These are phyloP conservation scores for Linum trigynum DNA, from an alignment of 345 rosid species.

Conservation along the genomic window DNA sequence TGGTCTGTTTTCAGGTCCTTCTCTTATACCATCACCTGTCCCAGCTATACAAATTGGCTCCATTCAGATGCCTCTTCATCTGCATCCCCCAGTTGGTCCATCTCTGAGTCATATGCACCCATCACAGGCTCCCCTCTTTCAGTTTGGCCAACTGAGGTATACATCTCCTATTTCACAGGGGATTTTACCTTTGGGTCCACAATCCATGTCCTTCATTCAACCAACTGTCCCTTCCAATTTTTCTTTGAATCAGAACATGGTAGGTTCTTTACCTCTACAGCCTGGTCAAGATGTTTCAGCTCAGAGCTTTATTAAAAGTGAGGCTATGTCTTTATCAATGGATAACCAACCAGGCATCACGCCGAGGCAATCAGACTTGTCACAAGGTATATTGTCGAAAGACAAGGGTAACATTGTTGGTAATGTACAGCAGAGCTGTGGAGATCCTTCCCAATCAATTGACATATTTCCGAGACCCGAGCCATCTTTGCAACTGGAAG, in stretches of 20 bases:
- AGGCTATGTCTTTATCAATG: conserved; percentile 23
- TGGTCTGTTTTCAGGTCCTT: conserved; percentile 90
- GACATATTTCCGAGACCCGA: conserved; percentile 25
- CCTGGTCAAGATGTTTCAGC: conserved; percentile 33
- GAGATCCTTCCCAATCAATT: conserved; percentile 28
- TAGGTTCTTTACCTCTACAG: conserved; percentile 33
- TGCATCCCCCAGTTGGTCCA: conserved; percentile 63
- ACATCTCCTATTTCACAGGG: conserved; percentile 75
- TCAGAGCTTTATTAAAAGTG: conserved; percentile 27
- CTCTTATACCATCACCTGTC: conserved; percentile 81
- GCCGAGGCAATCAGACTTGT: conserved; percentile 28
- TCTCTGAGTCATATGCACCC: conserved; percentile 55
- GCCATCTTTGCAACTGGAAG: conserved; percentile 27
- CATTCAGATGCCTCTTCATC: conserved; percentile 98
- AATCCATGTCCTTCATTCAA: conserved; percentile 45
- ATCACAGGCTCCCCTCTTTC: conserved; percentile 70
- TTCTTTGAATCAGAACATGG: conserved; percentile 43
- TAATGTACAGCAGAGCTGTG: conserved; percentile 31
- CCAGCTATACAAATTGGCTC: conserved; percentile 99
- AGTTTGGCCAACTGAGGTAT: conserved; percentile 82
- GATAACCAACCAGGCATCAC: conserved; percentile 40
- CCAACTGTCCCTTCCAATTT: conserved; percentile 36
- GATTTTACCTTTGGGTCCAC: conserved; percentile 55
- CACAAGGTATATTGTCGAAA: no score
- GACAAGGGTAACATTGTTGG: conserved; percentile 22